Evolutionary conservation across 2,329 filamentous ascomycete genomes (phyloP), one percentile per base, ranked within the genome.

Genomic region (Clarireedia paspali): DNA sequence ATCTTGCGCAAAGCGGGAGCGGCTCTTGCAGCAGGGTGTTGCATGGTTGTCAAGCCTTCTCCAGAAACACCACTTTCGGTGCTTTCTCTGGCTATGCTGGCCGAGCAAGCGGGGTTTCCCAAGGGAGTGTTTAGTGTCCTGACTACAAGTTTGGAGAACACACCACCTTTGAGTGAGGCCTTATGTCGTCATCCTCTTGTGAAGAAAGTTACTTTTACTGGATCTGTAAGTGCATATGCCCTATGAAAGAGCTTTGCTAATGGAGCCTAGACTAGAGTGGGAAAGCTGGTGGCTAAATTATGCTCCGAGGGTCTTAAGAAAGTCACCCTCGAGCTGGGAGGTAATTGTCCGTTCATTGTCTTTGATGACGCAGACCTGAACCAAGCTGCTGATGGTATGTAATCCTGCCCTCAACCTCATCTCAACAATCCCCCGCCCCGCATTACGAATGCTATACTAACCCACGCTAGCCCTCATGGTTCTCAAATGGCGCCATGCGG

Each of bases 31-130:
- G 85, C 85, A 3, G 86, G 86, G 1, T 89, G 85, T 66, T 84
- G 85, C 1, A 88, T 91, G 82, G 76, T 91, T 15, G 76, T 82
- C 15, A 89, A 89, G 71, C 84, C 86, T 2, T 85, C 82, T 4
- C 85, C 85, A 0, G 85, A 89, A 68, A 84, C 81, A 1, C 81
- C 82, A 0, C 73, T 84, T 36, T 79, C 78, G 2, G 76, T 79
- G 0, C 68, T 84, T 15, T 74, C 76, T 2, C 66, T 84, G n/a
- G 81, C 74, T 7, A 66, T 75, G 66, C 68, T 85, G 34, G 80
- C 81, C 10, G 69, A 73, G 47, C 70, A 76, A 47, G 80, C 80
- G 3, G 80, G 80, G 0, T 80, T 85, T 57, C 78, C 80, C 0
- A 75, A 78, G 15, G 83, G 82, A 3, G 80, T 81, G 5, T 74